Evolutionary conservation across 441 rosid genomes (phyloP).

Genomic region (Iberis amara): DNA sequence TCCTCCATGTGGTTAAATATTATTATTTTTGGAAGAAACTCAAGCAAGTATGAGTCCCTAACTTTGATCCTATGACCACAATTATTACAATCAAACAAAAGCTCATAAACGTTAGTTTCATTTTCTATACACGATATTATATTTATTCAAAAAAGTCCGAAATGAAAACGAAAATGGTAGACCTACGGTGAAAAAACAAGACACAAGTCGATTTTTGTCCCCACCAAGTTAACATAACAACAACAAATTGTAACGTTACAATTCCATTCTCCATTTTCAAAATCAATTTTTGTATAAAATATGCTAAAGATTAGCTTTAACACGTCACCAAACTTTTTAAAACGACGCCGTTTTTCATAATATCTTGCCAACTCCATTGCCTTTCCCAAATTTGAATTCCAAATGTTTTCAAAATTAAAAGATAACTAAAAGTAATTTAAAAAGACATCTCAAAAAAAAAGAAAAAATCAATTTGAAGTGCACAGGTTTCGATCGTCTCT

Average conservation of each 20-base stretch:
- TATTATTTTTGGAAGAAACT: neutral
- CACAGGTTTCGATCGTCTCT: constrained; percentile 32
- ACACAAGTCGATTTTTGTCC: constrained; percentile 16
- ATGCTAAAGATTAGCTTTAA: constrained; percentile 10
- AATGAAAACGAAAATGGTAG: constrained; percentile 4
- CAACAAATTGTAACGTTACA: constrained; percentile 25
- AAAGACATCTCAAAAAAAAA: neutral
- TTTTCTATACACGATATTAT: neutral
- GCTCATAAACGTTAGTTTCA: neutral
- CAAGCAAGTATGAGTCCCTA: too few species aligned
- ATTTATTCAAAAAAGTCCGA: constrained; percentile 8
- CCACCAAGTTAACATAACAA: constrained; percentile 26
- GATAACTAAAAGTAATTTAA: constrained; percentile 11
- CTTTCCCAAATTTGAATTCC: constrained; percentile 31
- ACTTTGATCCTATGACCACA: neutral
- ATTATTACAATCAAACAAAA: neutral
- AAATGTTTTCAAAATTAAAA: constrained; percentile 13
- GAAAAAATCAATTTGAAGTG: constrained; percentile 20
- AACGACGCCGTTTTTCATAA: constrained; percentile 9
- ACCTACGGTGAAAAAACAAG: constrained; percentile 14
- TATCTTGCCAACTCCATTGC: constrained; percentile 13
- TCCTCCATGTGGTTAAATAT: constrained; percentile 4
- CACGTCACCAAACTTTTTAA: constrained; percentile 18
- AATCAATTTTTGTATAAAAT: neutral
- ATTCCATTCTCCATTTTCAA: constrained; percentile 4